Evolutionary conservation across 208 protist species (phyloP).

Genomic region (Zelonia costaricensis): DNA sequence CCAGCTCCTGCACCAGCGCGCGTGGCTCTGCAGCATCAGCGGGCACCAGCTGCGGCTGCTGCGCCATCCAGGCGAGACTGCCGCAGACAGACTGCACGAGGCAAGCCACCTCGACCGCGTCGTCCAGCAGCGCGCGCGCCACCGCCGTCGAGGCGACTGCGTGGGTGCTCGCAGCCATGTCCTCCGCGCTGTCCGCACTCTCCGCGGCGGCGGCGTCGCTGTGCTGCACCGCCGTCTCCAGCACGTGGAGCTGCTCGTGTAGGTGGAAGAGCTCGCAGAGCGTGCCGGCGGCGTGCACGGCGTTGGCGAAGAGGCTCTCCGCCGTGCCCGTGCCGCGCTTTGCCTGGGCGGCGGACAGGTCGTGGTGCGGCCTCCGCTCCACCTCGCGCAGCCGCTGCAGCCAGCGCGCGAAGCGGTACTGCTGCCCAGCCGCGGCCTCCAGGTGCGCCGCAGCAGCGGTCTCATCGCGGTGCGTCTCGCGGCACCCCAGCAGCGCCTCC

Average conservation of each 20-base stretch:
- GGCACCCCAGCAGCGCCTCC: slow-evolving; percentile 58
- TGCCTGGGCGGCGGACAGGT: slow-evolving; percentile 85
- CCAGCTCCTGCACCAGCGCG: slow-evolving; percentile 45
- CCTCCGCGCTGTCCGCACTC: background rate
- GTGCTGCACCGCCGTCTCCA: slow-evolving; percentile 34
- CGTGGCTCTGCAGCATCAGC: slow-evolving; percentile 17
- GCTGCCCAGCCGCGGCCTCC: slow-evolving; percentile 39
- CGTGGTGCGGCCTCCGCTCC: slow-evolving; percentile 73
- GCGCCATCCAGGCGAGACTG: slow-evolving; percentile 54
- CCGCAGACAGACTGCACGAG: slow-evolving; percentile 52
- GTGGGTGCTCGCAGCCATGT: too few relatives aligned
- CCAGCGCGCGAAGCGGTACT: slow-evolving; percentile 83
- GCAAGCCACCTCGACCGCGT: slow-evolving; percentile 47
- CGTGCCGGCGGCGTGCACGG: slow-evolving; percentile 37
- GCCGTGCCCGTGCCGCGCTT: slow-evolving; percentile 68
- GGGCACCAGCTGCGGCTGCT: slow-evolving; percentile 43
- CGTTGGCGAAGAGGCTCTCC: slow-evolving; percentile 71
- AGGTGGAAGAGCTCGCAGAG: slow-evolving; percentile 40
- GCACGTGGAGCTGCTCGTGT: slow-evolving; percentile 35
- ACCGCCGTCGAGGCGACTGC: background rate
- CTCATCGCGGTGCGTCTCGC: slow-evolving; percentile 39
- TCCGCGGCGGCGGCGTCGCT: slow-evolving; percentile 18
- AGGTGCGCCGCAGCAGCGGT: slow-evolving; percentile 12
- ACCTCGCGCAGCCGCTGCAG: slow-evolving; percentile 86
- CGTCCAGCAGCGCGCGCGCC: slow-evolving; percentile 40